Percentiles rank a stretch among this genome's conserved stretches.
phyloP scores from a whole-genome alignment of 1,284 basidiomycete genomes.

The Leccinum subfulvum region DNA sequence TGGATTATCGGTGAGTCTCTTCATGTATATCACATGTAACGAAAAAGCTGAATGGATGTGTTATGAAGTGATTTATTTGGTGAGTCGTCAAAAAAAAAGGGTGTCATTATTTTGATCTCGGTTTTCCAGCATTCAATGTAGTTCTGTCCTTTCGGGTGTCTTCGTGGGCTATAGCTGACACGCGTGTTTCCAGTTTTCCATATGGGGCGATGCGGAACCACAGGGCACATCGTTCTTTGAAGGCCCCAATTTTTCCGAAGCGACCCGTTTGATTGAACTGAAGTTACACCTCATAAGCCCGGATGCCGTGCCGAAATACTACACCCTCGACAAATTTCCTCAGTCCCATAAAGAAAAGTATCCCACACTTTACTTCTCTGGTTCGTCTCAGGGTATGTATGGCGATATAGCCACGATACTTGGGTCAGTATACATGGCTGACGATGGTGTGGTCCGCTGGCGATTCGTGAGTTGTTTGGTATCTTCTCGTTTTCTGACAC shows the following conservation, averaged over 20 bases:
- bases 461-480: conserved; percentile 50
- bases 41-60: neutral
- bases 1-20: conserved; percentile 64
- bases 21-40: neutral
- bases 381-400: conserved; percentile 45
- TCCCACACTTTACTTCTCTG: conserved; percentile 55
- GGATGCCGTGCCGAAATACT: conserved; percentile 31
- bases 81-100: conserved; percentile 31
- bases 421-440: conserved; percentile 55
- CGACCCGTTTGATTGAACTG: conserved; percentile 59
- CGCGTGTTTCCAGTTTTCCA: conserved; percentile 37
- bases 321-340: conserved; percentile 22
- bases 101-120: conserved; percentile 7
- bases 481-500: neutral
- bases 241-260: conserved; percentile 56
- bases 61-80: conserved; percentile 53
- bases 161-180: conserved; percentile 11
- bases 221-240: conserved; percentile 55
- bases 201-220: conserved; percentile 29
- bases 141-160: conserved; percentile 19
- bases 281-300: conserved; percentile 46
- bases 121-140: conserved; percentile 60
- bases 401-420: conserved; percentile 48
- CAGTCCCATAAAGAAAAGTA: conserved; percentile 31
- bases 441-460: conserved; percentile 58